Percentiles rank a stretch among this genome's conserved stretches.
These are phyloP conservation scores for Cicer chorassanicum DNA, from an alignment of 306 rosid genomes.

Conservation along the genomic window DNA sequence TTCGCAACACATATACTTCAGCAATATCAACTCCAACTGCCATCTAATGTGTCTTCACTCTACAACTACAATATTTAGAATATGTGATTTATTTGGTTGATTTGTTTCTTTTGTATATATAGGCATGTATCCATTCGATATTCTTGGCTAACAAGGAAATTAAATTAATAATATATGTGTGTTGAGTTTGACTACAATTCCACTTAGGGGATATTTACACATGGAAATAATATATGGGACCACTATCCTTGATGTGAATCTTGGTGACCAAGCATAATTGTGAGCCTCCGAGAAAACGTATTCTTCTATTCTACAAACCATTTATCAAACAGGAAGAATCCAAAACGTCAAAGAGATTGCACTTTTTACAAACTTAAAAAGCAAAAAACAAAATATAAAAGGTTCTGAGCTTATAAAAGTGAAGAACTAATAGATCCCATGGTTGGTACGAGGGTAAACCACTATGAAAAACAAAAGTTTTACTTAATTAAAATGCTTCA, in stretches of 20 bases:
- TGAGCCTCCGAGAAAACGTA: no score
- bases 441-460: no score
- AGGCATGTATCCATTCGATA: background rate
- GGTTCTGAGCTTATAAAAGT: no score
- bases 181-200: slow-evolving; percentile 12
- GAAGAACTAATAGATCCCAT: no score
- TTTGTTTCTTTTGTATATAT: slow-evolving; percentile 30
- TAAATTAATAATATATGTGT: background rate
- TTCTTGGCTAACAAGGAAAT: slow-evolving; percentile 40
- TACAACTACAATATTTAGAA: background rate
- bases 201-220: background rate
- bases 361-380: no score
- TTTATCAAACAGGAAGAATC: no score
- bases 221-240: background rate
- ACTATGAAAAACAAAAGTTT: no score
- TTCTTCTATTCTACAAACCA: no score
- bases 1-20: slow-evolving; percentile 43
- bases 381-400: no score
- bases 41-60: slow-evolving; percentile 28
- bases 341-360: no score
- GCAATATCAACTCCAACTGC: slow-evolving; percentile 32
- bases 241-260: background rate
- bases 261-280: slow-evolving; percentile 50
- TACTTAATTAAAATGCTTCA: no score
- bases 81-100: background rate